phyloP scores from a whole-genome alignment of 176 grass and related monocot species.

The Lolium multiflorum region DNA sequence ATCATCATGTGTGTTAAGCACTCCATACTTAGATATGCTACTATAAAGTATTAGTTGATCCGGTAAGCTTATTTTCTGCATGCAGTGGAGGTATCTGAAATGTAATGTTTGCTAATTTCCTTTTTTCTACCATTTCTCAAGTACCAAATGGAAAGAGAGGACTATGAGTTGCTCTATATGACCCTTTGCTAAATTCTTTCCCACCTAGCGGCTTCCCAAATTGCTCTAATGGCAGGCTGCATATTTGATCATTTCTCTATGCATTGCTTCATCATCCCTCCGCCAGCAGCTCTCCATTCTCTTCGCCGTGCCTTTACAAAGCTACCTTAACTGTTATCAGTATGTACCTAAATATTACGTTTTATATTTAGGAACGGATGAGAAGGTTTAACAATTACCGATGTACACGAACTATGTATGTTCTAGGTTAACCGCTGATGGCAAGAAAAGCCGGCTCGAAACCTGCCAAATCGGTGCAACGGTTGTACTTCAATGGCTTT shows the following conservation, averaged over 20 bases:
- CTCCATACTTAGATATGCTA: background rate
- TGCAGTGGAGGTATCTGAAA: slow-evolving; percentile 2
- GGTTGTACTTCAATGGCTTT: no score
- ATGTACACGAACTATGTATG: no score
- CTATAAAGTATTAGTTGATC: background rate
- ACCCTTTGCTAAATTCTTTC: background rate
- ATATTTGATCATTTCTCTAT: background rate
- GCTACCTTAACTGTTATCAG: no score
- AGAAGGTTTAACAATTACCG: no score
- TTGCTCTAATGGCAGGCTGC: background rate
- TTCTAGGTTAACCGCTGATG: no score
- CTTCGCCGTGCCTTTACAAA: background rate
- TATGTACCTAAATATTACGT: no score
- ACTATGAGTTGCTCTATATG: background rate
- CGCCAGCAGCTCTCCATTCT: background rate
- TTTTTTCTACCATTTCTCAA: background rate
- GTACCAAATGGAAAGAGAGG: background rate
- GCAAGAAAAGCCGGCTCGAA: no score
- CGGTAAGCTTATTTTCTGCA: background rate
- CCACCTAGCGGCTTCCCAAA: background rate
- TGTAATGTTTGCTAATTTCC: background rate
- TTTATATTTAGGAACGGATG: no score
- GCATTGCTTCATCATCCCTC: background rate
- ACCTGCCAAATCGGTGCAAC: no score
- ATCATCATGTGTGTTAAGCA: no score